Base-by-base conservation (phyloP, 345 rosid species). In the Rhizophora apiculata region DNA sequence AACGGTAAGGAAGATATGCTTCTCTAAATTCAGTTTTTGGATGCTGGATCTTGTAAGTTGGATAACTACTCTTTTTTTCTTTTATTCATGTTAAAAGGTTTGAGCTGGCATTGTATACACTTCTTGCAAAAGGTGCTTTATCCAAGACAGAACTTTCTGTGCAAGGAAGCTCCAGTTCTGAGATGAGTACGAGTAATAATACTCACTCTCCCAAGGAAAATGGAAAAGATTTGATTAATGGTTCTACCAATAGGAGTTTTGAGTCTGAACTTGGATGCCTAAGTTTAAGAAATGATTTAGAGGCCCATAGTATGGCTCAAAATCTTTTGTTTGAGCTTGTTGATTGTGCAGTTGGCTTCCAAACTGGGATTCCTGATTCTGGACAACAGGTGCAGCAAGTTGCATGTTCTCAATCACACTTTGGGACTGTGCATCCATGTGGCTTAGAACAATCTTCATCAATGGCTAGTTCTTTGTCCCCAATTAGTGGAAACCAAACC, bases 21-120 rank as follows among this genome's bases (percentile, higher is more conserved):
- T 26, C 29, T 19, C 49, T 49, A 48, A 64, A 74, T 61, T 70
- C n/a, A 55, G 57, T 64, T 69, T 60, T 65, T 59, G 34, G 71
- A 80, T 60, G 22, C 69, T 9, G 30, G 20, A 34, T 64, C 34
- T 74, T 43, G 43, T 24, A 62, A 64, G 77, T 64, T 65, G 70
- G 54, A 54, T 77, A 68, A 78, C 66, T 39, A 26, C 26, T 27
- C 65, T 53, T 68, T 65, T 69, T 77, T 48, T 56, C 74, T 73
- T 69, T 7, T 10, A 1, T 13, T 71, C 9, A 9, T 57, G 70
- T 74, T 68, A 30, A 60, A 78, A 94, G 97, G 88, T 91, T 91
- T 85, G 96, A 94, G 80, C 81, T 94, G 74, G 97, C 97, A 74
- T 59, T 91, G 75, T 81, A 80, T 73, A 75, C 93, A 22, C 84